A percentile compares a stretch with the other conserved stretches of the same genome.
Conservation (phyloP, 2,329 filamentous ascomycete species). For the Nemania sp. region DNA sequence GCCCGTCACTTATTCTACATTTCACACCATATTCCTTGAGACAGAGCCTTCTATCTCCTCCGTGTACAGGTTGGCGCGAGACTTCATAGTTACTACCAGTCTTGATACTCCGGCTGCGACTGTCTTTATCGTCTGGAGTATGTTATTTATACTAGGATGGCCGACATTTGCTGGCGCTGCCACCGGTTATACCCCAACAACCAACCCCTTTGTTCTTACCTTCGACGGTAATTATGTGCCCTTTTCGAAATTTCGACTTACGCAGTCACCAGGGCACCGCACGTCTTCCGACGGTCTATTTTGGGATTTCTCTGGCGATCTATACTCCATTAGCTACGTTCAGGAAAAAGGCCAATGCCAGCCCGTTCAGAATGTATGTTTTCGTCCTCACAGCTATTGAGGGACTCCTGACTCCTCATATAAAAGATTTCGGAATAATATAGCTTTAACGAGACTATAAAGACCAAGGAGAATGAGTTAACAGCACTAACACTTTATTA, state of each 20-base stretch:
- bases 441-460: no score
- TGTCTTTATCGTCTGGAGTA: conserved; percentile 44
- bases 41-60: conserved; percentile 42
- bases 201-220: conserved; percentile 41
- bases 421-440: no score
- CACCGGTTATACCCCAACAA: conserved; percentile 47
- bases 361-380: no score
- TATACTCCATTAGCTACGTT: no score
- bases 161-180: conserved; percentile 48
- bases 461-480: no score
- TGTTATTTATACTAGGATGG: conserved; percentile 44
- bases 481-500: no score
- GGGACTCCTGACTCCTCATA: no score
- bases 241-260: not conserved
- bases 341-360: no score
- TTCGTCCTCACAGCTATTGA: no score
- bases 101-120: conserved; percentile 43
- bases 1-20: conserved; percentile 48
- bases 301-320: no score
- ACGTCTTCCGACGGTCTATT: no score
- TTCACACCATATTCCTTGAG: conserved; percentile 44
- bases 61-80: conserved; percentile 32
- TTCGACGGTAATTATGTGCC: conserved; percentile 36
- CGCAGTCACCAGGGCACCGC: no score
- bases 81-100: conserved; percentile 37